phyloP scores from a whole-genome alignment of 768 basidiomycete species.

The Leccinum longicurvipes region DNA sequence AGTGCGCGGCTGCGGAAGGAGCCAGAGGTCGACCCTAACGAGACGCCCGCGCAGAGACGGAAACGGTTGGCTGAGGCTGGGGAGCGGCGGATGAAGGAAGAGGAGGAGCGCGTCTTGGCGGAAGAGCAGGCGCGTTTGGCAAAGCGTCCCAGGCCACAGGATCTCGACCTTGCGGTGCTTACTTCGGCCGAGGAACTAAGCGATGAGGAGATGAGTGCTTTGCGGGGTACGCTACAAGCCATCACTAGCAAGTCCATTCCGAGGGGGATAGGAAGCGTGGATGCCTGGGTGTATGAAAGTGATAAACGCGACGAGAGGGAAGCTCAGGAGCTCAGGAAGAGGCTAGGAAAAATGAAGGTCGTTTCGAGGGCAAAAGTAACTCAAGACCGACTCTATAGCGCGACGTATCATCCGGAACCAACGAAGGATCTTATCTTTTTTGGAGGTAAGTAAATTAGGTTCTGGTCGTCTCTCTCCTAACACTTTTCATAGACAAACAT shows the following conservation, averaged over 20 bases:
- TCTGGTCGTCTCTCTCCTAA: not conserved
- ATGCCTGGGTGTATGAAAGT: slow-evolving; percentile 49
- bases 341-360: slow-evolving; percentile 55
- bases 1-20: slow-evolving; percentile 58
- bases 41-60: slow-evolving; percentile 59
- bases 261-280: slow-evolving; percentile 41
- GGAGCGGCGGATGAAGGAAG: slow-evolving; percentile 55
- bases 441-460: slow-evolving; percentile 48
- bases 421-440: slow-evolving; percentile 85
- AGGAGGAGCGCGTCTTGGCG: slow-evolving; percentile 56
- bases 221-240: slow-evolving; percentile 45
- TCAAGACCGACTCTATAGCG: slow-evolving; percentile 68
- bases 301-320: slow-evolving; percentile 46
- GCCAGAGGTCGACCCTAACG: slow-evolving; percentile 49
- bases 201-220: slow-evolving; percentile 41
- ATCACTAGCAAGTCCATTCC: slow-evolving; percentile 37
- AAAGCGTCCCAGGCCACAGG: slow-evolving; percentile 65
- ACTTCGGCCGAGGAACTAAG: slow-evolving; percentile 45
- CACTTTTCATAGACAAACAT: slow-evolving; percentile 65
- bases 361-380: slow-evolving; percentile 80
- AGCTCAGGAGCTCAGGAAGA: slow-evolving; percentile 52
- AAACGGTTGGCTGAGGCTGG: slow-evolving; percentile 65
- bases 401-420: slow-evolving; percentile 76
- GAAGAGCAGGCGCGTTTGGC: slow-evolving; percentile 63
- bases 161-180: slow-evolving; percentile 58